phyloP scores from a whole-genome alignment of 2,329 filamentous ascomycete species.

The Periconia sp. region DNA sequence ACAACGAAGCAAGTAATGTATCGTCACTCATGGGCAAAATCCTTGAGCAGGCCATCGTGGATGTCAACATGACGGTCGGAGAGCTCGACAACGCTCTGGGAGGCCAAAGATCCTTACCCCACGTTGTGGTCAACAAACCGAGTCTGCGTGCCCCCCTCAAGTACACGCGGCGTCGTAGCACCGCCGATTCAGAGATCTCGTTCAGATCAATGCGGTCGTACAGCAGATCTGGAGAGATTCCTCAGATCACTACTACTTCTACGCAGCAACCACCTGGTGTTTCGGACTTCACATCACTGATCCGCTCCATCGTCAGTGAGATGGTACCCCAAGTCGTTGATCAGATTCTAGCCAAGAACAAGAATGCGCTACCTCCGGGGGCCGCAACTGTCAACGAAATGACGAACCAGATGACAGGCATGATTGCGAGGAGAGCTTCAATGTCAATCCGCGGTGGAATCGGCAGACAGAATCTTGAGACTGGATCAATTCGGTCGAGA shows the following conservation, averaged over 20 bases:
- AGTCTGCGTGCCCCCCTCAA: slow-evolving; percentile 3
- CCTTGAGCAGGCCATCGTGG: slow-evolving; percentile 19
- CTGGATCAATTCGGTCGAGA: slow-evolving; percentile 22
- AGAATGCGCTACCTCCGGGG: slow-evolving; percentile 16
- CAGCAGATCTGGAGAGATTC: slow-evolving; percentile 5
- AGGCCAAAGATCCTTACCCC: slow-evolving; percentile 10
- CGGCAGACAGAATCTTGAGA: slow-evolving; percentile 26
- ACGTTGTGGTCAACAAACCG: not conserved
- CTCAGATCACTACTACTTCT: slow-evolving; percentile 1
- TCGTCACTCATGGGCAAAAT: slow-evolving; percentile 29
- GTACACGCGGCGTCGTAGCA: not conserved
- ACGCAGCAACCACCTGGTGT: not conserved
- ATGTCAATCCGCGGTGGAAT: slow-evolving; percentile 15
- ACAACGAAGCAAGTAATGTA: slow-evolving; percentile 29
- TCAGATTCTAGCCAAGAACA: slow-evolving; percentile 33
- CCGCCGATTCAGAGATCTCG: slow-evolving; percentile 16
- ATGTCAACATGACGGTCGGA: slow-evolving; percentile 27
- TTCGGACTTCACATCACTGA: slow-evolving; percentile 31
- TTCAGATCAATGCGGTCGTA: slow-evolving; percentile 6
- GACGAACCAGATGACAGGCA: slow-evolving; percentile 32
- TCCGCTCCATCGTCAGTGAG: slow-evolving; percentile 35
- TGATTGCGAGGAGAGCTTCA: slow-evolving; percentile 29
- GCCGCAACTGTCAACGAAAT: slow-evolving; percentile 27
- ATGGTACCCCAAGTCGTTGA: slow-evolving; percentile 38
- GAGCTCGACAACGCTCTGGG: slow-evolving; percentile 24